Evolutionary conservation across 306 rosid species (phyloP), one percentile per base, ranked within the genome.

Genomic region (Begonia masoniana): DNA sequence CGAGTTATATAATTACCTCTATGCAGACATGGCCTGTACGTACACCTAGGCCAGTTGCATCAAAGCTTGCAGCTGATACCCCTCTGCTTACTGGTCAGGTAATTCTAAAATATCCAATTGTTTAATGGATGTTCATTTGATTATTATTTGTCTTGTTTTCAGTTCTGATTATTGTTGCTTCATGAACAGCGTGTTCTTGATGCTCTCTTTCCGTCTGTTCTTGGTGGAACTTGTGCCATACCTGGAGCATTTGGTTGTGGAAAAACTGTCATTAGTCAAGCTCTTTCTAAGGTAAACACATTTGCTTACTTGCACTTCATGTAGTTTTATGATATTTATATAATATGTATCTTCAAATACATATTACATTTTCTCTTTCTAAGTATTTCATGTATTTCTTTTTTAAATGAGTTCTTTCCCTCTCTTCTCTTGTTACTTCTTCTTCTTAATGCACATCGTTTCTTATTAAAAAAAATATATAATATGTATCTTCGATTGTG

Each of bases 231-330:
- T 39, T 92, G 99, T 79, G 99, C 99, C 76, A 92, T 92, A 14
- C 99, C 99, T 58, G 96, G 96, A 52, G 99, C 99, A 59, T 92
- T 92, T 69, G 99, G 99, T 55, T 92, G 99, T 76, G 99, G 99
- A 31, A 92, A 92, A 76, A 92, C 99, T 9, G 99, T 92, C 65
- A 87, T 92, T 69, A 92, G 99, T 79, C 99, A 92, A 66, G 99
- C 99, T 60, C 99, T 92, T 75, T 92, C 99, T 19, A 92, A 92
- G 85, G 99, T 86, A 63, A 67, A 60, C 36, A 31, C 39, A 31
- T 31, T 26, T 6, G 39, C 39, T 31, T 3, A 31, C 8, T 31
- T 31, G 39, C 8, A 31, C 39, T 31, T 5, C 7, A 31, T 31
- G 39, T 31, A 5, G 39, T 31, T 31, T 31, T 31, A 5, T 31